Evolutionary conservation across 163 green algal species (phyloP).

Genomic region (Chloromonas sp.): DNA sequence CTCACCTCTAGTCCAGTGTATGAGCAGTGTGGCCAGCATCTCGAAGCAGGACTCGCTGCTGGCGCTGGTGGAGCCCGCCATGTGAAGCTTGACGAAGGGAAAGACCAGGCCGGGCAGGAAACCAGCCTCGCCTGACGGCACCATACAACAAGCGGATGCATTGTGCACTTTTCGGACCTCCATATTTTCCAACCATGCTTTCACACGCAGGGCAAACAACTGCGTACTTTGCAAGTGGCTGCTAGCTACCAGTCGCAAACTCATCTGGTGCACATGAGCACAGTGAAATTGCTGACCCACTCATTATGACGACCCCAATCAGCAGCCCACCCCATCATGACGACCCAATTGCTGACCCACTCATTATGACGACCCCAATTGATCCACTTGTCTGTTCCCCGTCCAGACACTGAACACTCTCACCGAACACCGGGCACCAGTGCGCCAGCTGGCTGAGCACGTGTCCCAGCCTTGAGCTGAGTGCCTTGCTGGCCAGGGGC

Average conservation of each 20-base stretch:
- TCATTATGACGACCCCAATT: background rate
- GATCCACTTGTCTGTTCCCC: too few relatives aligned
- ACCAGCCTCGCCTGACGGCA: conserved; percentile 37
- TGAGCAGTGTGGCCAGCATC: conserved; percentile 50
- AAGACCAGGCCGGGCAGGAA: conserved; percentile 58
- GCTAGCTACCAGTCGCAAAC: too few relatives aligned
- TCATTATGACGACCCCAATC: background rate
- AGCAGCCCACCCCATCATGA: background rate
- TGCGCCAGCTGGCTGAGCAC: conserved; percentile 52
- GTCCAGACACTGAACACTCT: background rate
- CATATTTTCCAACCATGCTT: background rate
- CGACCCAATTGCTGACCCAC: background rate
- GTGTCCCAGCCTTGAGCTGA: conserved; percentile 30
- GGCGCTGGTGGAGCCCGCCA: conserved; percentile 17
- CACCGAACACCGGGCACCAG: conserved; percentile 61
- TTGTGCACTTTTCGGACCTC: background rate
- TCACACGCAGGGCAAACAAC: background rate
- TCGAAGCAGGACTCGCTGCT: conserved; percentile 50
- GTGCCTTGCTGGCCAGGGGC: conserved; percentile 22
- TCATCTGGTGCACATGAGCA: too few relatives aligned
- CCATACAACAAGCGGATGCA: background rate
- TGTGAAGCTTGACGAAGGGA: conserved; percentile 56
- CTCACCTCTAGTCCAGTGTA: conserved; percentile 40
- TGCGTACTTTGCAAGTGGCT: background rate
- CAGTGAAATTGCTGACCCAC: background rate